These are phyloP conservation scores for Apiosordaria backusii DNA, from an alignment of 495 filamentous ascomycete genomes.

Conservation along the genomic window DNA sequence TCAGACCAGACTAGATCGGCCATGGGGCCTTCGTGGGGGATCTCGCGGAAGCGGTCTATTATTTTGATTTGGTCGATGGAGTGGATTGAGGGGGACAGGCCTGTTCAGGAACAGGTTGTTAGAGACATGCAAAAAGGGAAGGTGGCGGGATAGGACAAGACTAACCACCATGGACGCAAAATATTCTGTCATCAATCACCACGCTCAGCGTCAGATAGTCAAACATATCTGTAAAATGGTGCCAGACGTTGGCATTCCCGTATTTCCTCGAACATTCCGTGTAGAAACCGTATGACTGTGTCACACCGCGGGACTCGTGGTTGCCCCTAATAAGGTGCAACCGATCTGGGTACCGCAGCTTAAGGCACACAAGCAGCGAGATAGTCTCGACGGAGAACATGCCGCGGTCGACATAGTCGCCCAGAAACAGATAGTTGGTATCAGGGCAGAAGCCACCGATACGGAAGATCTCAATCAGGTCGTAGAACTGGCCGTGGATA, in stretches of 20 bases:
- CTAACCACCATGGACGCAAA: conserved; percentile 89
- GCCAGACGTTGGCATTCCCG: conserved; percentile 97
- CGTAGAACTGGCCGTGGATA: conserved; percentile 98
- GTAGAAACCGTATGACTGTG: conserved; percentile 98
- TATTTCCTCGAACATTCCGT: conserved; percentile 98
- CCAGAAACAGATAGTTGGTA: conserved; percentile 98
- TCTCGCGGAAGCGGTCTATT: conserved; percentile 96
- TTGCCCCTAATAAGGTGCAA: conserved; percentile 94
- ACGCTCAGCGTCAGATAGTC: conserved; percentile 95
- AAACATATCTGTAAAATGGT: conserved; percentile 99
- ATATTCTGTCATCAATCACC: conserved; percentile 97
- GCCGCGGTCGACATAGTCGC: conserved; percentile 96
- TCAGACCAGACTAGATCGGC: conserved; percentile 99
- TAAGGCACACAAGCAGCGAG: conserved; percentile 89
- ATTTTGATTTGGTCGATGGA: conserved; percentile 99
- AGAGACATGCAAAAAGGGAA: neutral
- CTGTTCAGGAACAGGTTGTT: conserved; percentile 29
- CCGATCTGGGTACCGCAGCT: conserved; percentile 86
- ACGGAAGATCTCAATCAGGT: conserved; percentile 97
- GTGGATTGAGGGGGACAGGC: conserved; percentile 92
- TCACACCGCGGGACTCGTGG: conserved; percentile 95
- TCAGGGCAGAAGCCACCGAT: conserved; percentile 96
- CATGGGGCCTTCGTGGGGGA: conserved; percentile 98
- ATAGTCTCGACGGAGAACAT: conserved; percentile 98
- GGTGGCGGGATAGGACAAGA: neutral